These are phyloP conservation scores for Coemansia sp. DNA, from an alignment of 192 early-diverging fungal species.

Conservation along the genomic window DNA sequence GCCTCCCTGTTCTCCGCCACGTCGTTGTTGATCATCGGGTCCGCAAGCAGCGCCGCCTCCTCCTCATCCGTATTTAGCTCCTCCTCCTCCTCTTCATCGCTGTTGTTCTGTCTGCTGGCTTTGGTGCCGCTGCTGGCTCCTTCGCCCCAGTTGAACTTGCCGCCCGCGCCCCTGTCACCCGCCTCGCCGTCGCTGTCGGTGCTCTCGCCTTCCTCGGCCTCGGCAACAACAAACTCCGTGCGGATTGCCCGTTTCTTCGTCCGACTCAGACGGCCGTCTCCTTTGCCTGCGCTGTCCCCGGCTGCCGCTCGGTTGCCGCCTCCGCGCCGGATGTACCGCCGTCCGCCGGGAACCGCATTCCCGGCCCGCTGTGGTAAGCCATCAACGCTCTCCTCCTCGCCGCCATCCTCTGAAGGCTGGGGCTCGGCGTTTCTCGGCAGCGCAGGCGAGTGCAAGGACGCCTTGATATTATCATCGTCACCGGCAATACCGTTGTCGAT, in stretches of 20 bases:
- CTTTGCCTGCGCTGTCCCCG: background rate
- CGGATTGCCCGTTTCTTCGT: constrained; percentile 7
- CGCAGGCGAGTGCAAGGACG: no score
- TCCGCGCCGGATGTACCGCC: no score
- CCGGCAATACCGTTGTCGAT: no score
- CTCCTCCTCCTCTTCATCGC: constrained; percentile 24
- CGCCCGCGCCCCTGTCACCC: constrained; percentile 1
- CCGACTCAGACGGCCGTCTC: background rate
- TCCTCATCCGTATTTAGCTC: constrained; percentile 48
- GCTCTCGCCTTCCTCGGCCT: constrained; percentile 52
- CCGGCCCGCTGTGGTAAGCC: no score
- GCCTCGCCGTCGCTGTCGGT: constrained; percentile 33
- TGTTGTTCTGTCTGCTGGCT: background rate
- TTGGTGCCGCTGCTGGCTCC: background rate
- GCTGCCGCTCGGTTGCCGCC: no score
- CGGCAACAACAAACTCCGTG: constrained; percentile 54
- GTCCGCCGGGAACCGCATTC: no score
- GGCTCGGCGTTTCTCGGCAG: no score
- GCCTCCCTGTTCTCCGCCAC: constrained; percentile 19
- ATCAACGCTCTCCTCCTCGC: no score
- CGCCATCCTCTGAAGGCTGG: no score
- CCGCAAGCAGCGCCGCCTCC: constrained; percentile 30
- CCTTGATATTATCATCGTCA: no score
- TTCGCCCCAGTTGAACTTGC: constrained; percentile 46
- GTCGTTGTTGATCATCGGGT: constrained; percentile 49